Percentiles rank a stretch among this genome's conserved stretches.
Conservation (phyloP, 352 stramenopile species). For the Plasmopara muralis region DNA sequence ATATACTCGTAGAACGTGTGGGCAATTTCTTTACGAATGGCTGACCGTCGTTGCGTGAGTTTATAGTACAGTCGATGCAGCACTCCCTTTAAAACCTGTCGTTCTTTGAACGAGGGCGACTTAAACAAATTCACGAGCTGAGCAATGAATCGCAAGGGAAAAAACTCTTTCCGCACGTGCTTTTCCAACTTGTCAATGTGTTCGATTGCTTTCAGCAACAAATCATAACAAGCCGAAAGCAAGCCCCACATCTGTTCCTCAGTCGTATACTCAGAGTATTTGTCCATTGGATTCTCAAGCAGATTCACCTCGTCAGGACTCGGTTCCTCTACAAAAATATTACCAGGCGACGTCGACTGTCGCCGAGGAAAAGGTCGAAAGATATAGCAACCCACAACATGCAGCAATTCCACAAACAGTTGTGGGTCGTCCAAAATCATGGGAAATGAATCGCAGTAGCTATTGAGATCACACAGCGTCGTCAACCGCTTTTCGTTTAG, state of each 20-base stretch:
- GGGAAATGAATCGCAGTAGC: conserved; percentile 77
- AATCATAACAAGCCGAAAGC: conserved; percentile 72
- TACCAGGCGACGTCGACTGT: conserved; percentile 44
- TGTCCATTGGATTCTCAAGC: conserved; percentile 70
- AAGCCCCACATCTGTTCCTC: conserved; percentile 80
- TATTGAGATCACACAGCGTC: conserved; percentile 79
- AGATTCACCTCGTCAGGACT: conserved; percentile 47
- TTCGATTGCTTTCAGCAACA: conserved; percentile 80
- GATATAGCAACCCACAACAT: conserved; percentile 76
- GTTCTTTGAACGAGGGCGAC: conserved; percentile 82
- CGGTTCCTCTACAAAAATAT: conserved; percentile 82
- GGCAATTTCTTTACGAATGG: conserved; percentile 84
- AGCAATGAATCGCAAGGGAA: conserved; percentile 69
- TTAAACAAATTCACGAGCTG: conserved; percentile 83
- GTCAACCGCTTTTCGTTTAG: conserved; percentile 78
- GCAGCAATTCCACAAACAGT: conserved; percentile 73
- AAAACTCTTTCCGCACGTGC: conserved; percentile 82
- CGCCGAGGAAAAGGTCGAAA: conserved; percentile 68
- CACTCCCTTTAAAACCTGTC: conserved; percentile 80
- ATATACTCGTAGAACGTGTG: conserved; percentile 89
- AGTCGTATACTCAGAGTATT: conserved; percentile 78
- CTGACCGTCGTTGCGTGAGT: conserved; percentile 79
- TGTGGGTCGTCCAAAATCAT: conserved; percentile 77
- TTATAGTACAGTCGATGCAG: conserved; percentile 88
- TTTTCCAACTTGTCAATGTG: conserved; percentile 88